Evolutionary conservation across 1,284 basidiomycete species (phyloP).

Genomic region (Leccinum fallax): DNA sequence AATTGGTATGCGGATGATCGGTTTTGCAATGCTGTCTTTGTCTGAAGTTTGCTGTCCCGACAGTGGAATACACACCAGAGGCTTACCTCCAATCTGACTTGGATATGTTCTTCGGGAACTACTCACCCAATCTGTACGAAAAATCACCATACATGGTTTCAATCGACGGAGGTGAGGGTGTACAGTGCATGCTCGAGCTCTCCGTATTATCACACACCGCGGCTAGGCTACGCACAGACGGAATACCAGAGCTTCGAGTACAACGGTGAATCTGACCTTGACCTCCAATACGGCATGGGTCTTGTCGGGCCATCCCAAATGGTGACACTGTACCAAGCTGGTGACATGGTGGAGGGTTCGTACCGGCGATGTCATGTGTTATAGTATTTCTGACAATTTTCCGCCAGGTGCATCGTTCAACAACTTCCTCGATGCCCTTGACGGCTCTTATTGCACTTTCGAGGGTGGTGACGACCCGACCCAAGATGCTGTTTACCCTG

Average conservation of each 20-base stretch:
- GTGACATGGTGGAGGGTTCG: conserved; percentile 44
- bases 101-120: conserved; percentile 46
- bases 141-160: conserved; percentile 23
- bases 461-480: conserved; percentile 47
- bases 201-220: conserved; percentile 6
- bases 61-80: conserved; percentile 32
- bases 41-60: too few species aligned
- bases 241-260: conserved; percentile 37
- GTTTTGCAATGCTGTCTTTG: too few species aligned
- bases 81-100: conserved; percentile 48
- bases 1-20: conserved; percentile 24
- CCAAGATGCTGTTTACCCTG: conserved; percentile 48
- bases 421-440: conserved; percentile 52
- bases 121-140: conserved; percentile 19
- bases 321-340: conserved; percentile 48
- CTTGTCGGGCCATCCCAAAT: conserved; percentile 41
- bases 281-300: conserved; percentile 51
- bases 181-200: too few species aligned
- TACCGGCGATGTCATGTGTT: not conserved
- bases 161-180: conserved; percentile 31
- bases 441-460: conserved; percentile 48
- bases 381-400: not conserved
- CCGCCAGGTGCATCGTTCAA: conserved; percentile 32
- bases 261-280: conserved; percentile 53
- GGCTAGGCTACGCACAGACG: conserved; percentile 39